Evolutionary conservation across 2,329 filamentous ascomycete genomes (phyloP).

Genomic region (Cercospora brassicicola): DNA sequence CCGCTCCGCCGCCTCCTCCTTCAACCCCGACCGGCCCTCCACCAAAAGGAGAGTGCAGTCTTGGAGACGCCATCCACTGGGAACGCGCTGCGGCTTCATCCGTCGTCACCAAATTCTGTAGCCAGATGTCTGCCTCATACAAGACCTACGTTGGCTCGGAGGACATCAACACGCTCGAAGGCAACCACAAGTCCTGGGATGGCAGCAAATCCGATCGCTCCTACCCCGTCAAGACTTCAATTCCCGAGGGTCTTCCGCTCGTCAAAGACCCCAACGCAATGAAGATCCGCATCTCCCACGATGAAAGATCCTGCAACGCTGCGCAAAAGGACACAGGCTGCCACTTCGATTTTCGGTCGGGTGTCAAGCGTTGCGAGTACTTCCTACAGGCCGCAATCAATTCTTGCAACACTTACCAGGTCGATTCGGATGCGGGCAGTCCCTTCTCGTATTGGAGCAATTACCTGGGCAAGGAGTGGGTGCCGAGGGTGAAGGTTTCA

Average conservation of each 20-base stretch:
- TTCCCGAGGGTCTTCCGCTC: background rate
- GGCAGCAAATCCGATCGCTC: background rate
- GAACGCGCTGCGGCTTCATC: background rate
- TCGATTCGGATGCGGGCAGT: background rate
- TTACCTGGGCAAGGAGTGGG: background rate
- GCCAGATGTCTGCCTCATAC: background rate
- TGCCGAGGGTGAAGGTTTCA: background rate
- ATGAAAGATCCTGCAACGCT: background rate
- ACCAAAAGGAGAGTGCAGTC: background rate
- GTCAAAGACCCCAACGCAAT: background rate
- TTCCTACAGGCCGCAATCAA: background rate
- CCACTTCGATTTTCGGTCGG: background rate
- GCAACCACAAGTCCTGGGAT: background rate
- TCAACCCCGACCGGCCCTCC: background rate
- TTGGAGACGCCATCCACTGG: background rate
- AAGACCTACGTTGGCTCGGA: background rate
- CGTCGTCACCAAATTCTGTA: background rate
- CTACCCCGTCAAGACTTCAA: background rate
- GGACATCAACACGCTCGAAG: background rate
- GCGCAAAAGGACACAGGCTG: constrained; percentile 2
- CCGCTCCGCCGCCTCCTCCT: background rate
- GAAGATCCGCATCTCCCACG: background rate
- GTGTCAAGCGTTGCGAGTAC: background rate
- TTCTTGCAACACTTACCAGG: background rate
- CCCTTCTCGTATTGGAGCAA: background rate